Conservation (phyloP, 371 early-diverging fungal genomes). For the Mucor racemosus region DNA sequence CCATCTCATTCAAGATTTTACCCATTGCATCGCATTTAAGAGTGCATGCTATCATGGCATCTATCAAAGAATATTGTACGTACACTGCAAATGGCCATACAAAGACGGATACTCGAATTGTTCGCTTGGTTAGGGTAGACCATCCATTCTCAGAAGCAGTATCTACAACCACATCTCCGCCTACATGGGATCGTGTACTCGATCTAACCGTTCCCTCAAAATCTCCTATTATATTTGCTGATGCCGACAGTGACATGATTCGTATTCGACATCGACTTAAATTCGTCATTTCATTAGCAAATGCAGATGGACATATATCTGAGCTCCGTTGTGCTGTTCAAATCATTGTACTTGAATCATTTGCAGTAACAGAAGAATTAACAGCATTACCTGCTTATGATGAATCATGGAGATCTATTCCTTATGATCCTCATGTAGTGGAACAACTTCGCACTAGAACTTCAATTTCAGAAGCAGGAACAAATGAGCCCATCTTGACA, state of each 20-base stretch:
- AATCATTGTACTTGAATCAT: constrained; percentile 26
- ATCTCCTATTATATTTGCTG: constrained; percentile 23
- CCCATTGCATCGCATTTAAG: constrained; percentile 29
- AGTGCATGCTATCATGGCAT: constrained; percentile 25
- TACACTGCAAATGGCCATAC: constrained; percentile 27
- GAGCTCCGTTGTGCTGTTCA: constrained; percentile 36
- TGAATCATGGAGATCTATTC: constrained; percentile 29
- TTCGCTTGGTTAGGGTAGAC: constrained; percentile 19
- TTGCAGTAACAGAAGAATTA: constrained; percentile 25
- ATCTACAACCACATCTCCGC: background rate
- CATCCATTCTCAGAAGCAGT: constrained; percentile 27
- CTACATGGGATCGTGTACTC: constrained; percentile 23
- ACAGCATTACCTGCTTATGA: constrained; percentile 33
- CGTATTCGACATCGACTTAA: constrained; percentile 32
- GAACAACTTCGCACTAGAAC: constrained; percentile 17
- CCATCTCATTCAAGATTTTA: constrained; percentile 30
- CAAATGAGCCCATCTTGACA: constrained; percentile 6
- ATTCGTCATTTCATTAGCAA: constrained; percentile 25
- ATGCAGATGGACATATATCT: constrained; percentile 35
- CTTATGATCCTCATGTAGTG: constrained; percentile 20
- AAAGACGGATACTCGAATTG: constrained; percentile 33
- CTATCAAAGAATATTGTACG: constrained; percentile 33
- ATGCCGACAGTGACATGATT: constrained; percentile 33
- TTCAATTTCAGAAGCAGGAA: constrained; percentile 12
- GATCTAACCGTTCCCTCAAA: constrained; percentile 22